Percentiles rank a stretch among this genome's conserved stretches.
These are phyloP conservation scores for Fusarium oxysporum DNA, from an alignment of 2,329 filamentous ascomycete species.

Conservation along the genomic window DNA sequence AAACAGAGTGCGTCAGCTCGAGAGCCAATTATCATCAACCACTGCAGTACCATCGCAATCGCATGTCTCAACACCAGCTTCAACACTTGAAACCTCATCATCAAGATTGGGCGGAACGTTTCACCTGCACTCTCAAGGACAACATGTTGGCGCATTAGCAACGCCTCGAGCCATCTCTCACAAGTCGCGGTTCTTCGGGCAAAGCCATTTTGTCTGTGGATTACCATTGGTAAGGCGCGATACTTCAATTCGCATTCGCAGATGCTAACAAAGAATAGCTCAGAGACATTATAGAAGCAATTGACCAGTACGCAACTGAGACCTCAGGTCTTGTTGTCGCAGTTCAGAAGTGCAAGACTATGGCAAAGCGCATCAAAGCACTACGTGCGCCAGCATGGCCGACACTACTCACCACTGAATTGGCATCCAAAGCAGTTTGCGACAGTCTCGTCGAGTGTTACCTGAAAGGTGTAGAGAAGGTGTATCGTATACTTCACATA, in stretches of 20 bases:
- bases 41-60: neutral
- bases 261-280: conserved; percentile 48
- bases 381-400: conserved; percentile 62
- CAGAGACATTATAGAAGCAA: conserved; percentile 56
- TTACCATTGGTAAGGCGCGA: conserved; percentile 55
- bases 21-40: conserved; percentile 18
- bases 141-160: conserved; percentile 43
- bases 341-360: conserved; percentile 63
- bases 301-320: conserved; percentile 56
- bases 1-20: conserved; percentile 20
- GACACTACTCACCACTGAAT: conserved; percentile 50
- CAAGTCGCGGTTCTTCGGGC: conserved; percentile 68
- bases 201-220: conserved; percentile 67
- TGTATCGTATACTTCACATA: conserved; percentile 64
- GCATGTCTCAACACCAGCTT: conserved; percentile 1
- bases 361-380: conserved; percentile 65
- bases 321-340: conserved; percentile 50
- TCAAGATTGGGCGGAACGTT: conserved; percentile 57
- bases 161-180: conserved; percentile 60
- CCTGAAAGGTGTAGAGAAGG: conserved; percentile 58
- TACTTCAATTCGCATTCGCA: accelerated
- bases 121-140: conserved; percentile 55
- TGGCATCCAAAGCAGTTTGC: conserved; percentile 60
- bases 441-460: conserved; percentile 63
- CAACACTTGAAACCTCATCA: conserved; percentile 47